Evolutionary conservation across 257 asterid species (phyloP), one percentile per base, ranked within the genome.

Genomic region (Coffea canephora): DNA sequence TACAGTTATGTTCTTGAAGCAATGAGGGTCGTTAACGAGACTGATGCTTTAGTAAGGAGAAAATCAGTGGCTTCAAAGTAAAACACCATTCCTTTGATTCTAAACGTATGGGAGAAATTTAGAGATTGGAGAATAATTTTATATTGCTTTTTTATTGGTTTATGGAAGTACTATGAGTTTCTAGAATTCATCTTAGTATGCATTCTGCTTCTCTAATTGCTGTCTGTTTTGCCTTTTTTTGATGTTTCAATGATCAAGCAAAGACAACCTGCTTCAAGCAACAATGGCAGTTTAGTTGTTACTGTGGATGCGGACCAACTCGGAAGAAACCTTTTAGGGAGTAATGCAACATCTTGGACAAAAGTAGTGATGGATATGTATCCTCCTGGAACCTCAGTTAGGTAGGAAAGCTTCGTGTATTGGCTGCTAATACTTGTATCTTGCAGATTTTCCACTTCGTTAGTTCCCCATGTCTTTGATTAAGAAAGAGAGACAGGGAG

Each of bases 181-280:
- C 45, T 45, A 25, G 73, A 67, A 78, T 34, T 72, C 11, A 8
- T 83, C 23, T 79, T 78, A 12, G 27, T 21, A 8, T 21, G 31
- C 9, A 49, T 77, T 69, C 80, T 68, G 66, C 52, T 80, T 81
- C 82, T 83, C 91, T 92, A 85, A 85, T 86, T 85, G 85, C 68
- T 79, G 71, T 79, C 59, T 76, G 78, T 86, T 81, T 85, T 75
- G 59, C 71, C 34, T 48, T 80, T 77, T 83, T 77, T 83, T 74
- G 54, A 78, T 89, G 90, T 87, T 88, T 82, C 84, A 89, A 91
- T 87, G 98, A 85, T 91, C 89, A 92, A 93, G 97, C 90, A 91
- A 95, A 94, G 98, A 89, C 98, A 92, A 83, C 96, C 97, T 74
- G 98, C 97, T 87, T 90, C 98, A 85, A 94, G 97, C 97, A 92